phyloP scores from a whole-genome alignment of 208 protist genomes.

The Crithidia bombi region DNA sequence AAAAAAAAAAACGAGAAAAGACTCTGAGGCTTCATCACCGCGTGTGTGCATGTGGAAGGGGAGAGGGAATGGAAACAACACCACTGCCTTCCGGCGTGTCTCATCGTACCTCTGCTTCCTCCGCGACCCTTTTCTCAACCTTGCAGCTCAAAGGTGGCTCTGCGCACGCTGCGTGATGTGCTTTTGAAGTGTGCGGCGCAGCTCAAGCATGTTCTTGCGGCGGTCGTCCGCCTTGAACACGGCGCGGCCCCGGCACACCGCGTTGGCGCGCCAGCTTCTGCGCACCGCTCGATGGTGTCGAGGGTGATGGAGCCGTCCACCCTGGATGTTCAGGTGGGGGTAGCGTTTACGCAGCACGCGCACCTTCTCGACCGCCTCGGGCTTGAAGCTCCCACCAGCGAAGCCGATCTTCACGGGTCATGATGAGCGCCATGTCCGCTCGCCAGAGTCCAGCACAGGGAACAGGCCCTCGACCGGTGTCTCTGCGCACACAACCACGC shows the following conservation, averaged over 20 bases:
- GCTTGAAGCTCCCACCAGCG: conserved; percentile 98
- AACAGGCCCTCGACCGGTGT: conserved; percentile 66
- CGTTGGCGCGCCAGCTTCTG: conserved; percentile 96
- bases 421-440: conserved; percentile 97
- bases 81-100: too few relatives aligned
- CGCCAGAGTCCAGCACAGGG: conserved; percentile 70
- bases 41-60: too few relatives aligned
- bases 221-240: conserved; percentile 89
- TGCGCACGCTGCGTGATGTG: conserved; percentile 20
- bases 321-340: conserved; percentile 95
- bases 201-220: conserved; percentile 38
- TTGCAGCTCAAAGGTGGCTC: conserved; percentile 27
- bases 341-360: conserved; percentile 70
- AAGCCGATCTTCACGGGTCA: conserved; percentile 99
- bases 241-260: conserved; percentile 96
- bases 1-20: too few relatives aligned
- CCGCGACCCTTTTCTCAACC: too few relatives aligned
- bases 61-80: too few relatives aligned
- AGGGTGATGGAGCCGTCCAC: conserved; percentile 97
- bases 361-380: conserved; percentile 97
- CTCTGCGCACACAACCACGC: conserved; percentile 95
- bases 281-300: conserved; percentile 92
- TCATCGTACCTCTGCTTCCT: too few relatives aligned
- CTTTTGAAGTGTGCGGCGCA: conserved; percentile 48
- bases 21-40: too few relatives aligned